Base-by-base conservation (phyloP, 2,329 filamentous ascomycete genomes). In the Colletotrichum gloeosporioides region DNA sequence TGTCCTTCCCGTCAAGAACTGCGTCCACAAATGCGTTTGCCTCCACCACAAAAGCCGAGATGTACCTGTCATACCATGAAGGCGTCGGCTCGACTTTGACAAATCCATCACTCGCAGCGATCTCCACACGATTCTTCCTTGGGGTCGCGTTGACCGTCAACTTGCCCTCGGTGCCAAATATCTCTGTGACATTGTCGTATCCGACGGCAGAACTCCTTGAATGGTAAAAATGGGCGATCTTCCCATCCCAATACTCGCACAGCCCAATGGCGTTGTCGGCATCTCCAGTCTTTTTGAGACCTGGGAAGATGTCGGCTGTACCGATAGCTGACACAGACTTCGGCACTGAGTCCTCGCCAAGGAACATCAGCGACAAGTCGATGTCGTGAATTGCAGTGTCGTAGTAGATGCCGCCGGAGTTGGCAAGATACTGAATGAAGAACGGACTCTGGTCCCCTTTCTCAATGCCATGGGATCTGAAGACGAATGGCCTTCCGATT, bases 351-450 rank as follows among this genome's bases (percentile, higher is more conserved):
- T 69, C 66, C 15, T 69, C 66, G 12, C 66, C 66, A 5, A 69
- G 66, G 66, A 69, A 69, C 49, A 69, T 69, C 31, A 69, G 18
- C 3, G 66, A 59, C 10, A 61, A 2, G 15, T 69, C 66, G 12
- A 94, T 94, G 78, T 94, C 93, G 85, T 94, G 93, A 80, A 94
- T 91, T 63, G 90, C 91, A 84, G 91, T 93, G 85, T 94, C 93
- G 74, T 94, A 92, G 79, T 94, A 94, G 81, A 94, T 93, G 13
- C 92, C 92, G 27, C 93, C 92, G 2, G 87, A 90, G 83, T 90
- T 92, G 78, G 91, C 86, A 15, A 92, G 91, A 83, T 94, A 94
- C 18, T 88, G 86, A 68, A 94, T 91, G 82, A 93, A 94, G 87
- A 93, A 94, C 59, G 92, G 92, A 0, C 87, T 88, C 0, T 91